Evolutionary conservation across 805 yeast genomes (phyloP), one percentile per base, ranked within the genome.

Genomic region (Alloascoidea hylecoeti): DNA sequence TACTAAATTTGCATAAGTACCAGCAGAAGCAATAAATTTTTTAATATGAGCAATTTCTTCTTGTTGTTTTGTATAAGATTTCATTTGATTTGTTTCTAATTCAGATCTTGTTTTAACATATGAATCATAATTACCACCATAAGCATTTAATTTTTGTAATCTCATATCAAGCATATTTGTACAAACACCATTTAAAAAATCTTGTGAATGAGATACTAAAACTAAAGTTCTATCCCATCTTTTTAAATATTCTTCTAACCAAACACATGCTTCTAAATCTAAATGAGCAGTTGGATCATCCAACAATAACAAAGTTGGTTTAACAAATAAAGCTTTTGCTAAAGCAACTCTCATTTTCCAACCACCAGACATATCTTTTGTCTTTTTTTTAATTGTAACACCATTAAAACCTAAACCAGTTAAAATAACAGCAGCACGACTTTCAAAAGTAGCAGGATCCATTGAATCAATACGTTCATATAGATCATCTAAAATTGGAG

Each of bases 281-380:
- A 92, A 83, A 66, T 92, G 98, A 39, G 98, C 98, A 48, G 98
- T 92, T 53, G 98, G 98, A 63, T 92, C 98, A 68, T 92, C 98
- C 60, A 92, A 75, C 51, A 92, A 67, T 55, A 92, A 69, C 50
- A 92, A 66, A 38, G 97, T 88, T 56, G 98, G 98, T 70, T 92
- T 89, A 49, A 92, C 97, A 69, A 92, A 92, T 51, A 92, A 71
- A 18, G 98, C 98, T 65, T 92, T 92, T 43, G 96, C 95, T 45
- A 92, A 70, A 35, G 98, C 97, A 44, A 92, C 98, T 68, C 98
- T 85, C 98, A 92, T 92, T 70, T 86, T 86, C 98, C 98, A 92
- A 60, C 98, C 98, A 75, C 98, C 98, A 56, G 96, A 85, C 98
- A 92, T 92, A 57, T 92, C 97, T 64, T 85, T 88, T 53, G 98